A percentile compares a stretch with the other conserved stretches of the same genome.
phyloP scores from a whole-genome alignment of 306 rosid species.

The Rosa persica region DNA sequence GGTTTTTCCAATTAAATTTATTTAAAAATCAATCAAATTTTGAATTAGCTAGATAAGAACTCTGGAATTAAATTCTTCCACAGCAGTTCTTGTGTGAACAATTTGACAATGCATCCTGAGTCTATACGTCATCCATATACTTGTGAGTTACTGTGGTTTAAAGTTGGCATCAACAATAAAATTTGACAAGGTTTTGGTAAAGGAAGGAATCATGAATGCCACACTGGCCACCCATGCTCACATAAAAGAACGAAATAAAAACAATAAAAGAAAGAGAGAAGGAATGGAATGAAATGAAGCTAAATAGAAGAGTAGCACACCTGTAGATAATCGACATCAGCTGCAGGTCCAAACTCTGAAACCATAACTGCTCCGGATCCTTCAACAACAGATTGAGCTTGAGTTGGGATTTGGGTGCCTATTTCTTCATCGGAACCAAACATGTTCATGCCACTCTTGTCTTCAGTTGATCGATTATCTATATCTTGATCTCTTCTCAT shows the following conservation, averaged over 20 bases:
- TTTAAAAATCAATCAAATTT: neutral
- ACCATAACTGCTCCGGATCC: conserved; percentile 65
- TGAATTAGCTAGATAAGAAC: neutral
- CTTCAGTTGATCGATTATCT: conserved; percentile 19
- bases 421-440: conserved; percentile 72
- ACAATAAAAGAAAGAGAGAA: neutral
- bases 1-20: neutral
- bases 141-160: neutral
- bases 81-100: neutral
- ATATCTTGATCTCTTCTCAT: conserved; percentile 46
- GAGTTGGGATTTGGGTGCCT: conserved; percentile 75
- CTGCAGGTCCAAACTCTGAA: conserved; percentile 65
- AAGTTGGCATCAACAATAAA: neutral
- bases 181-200: neutral
- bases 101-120: neutral
- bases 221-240: neutral
- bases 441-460: conserved; percentile 40
- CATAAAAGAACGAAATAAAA: neutral
- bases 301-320: conserved; percentile 36
- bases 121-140: neutral
- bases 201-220: neutral
- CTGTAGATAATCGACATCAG: conserved; percentile 96
- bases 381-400: conserved; percentile 77
- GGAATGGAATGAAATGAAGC: neutral
- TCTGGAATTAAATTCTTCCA: neutral